phyloP scores from a whole-genome alignment of 2,329 filamentous ascomycete genomes.

The Fusarium subglutinans region DNA sequence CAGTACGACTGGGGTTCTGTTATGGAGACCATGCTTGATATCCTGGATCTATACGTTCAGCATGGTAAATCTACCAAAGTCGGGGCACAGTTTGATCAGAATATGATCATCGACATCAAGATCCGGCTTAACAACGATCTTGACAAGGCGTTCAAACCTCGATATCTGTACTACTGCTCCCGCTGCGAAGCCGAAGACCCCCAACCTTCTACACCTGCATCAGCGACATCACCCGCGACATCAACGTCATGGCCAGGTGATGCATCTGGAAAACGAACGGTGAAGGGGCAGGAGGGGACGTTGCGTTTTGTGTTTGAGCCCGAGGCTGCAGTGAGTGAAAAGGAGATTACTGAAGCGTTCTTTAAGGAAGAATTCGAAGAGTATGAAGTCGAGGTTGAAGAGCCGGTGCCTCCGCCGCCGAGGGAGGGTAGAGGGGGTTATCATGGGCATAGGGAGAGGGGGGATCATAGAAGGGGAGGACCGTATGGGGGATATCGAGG shows the following conservation, averaged over 20 bases:
- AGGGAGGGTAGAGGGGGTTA: conserved; percentile 42
- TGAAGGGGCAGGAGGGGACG: conserved; percentile 72
- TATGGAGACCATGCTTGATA: conserved; percentile 85
- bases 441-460: conserved; percentile 46
- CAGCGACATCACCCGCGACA: conserved; percentile 51
- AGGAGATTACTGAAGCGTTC: conserved; percentile 71
- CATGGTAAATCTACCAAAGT: conserved; percentile 79
- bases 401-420: conserved; percentile 54
- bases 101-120: conserved; percentile 85
- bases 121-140: conserved; percentile 87
- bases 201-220: conserved; percentile 46
- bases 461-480: conserved; percentile 46
- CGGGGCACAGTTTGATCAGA: conserved; percentile 75
- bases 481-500: conserved; percentile 49
- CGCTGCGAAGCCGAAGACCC: conserved; percentile 56
- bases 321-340: conserved; percentile 77
- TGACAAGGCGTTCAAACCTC: conserved; percentile 67
- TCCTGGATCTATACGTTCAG: conserved; percentile 92
- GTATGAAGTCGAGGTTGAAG: conserved; percentile 80
- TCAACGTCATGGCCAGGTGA: conserved; percentile 51
- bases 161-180: conserved; percentile 71
- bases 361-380: conserved; percentile 81
- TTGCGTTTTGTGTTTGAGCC: conserved; percentile 90
- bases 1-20: conserved; percentile 59
- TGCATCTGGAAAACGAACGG: conserved; percentile 39